phyloP scores from a whole-genome alignment of 257 asterid genomes.

The Gardenia jasminoides region DNA sequence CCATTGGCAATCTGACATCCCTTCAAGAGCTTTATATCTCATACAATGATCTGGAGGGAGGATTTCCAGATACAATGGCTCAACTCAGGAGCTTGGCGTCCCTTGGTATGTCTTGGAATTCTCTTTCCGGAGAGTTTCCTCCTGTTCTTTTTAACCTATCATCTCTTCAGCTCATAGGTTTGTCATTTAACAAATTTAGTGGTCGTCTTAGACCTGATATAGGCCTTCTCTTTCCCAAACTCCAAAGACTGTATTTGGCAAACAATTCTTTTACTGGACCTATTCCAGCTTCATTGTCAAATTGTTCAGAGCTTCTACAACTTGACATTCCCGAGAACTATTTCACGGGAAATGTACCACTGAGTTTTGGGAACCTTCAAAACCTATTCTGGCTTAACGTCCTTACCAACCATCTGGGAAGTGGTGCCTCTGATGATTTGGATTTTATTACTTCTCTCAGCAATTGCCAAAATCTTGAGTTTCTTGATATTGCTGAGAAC shows the following conservation, averaged over 20 bases:
- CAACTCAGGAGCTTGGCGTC: slow-evolving; percentile 20
- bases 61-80: slow-evolving; percentile 34
- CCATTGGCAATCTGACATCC: slow-evolving; percentile 48
- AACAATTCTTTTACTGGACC: slow-evolving; percentile 39
- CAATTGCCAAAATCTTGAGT: slow-evolving; percentile 38
- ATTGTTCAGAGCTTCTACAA: slow-evolving; percentile 33
- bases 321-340: slow-evolving; percentile 39
- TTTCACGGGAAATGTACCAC: slow-evolving; percentile 42
- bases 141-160: slow-evolving; percentile 40
- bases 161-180: slow-evolving; percentile 29
- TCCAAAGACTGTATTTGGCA: slow-evolving; percentile 33
- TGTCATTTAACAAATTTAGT: slow-evolving; percentile 38
- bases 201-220: slow-evolving; percentile 40
- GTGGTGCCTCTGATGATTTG: slow-evolving; percentile 32
- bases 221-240: slow-evolving; percentile 37
- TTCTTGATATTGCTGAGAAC: slow-evolving; percentile 32
- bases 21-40: slow-evolving; percentile 40
- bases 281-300: slow-evolving; percentile 46
- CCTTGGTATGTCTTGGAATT: slow-evolving; percentile 29
- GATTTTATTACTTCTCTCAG: slow-evolving; percentile 32
- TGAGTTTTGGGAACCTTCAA: slow-evolving; percentile 35
- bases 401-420: slow-evolving; percentile 33
- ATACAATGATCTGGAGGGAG: slow-evolving; percentile 38
- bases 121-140: slow-evolving; percentile 40
- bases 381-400: slow-evolving; percentile 24